These are phyloP conservation scores for Hansenula anomala DNA, from an alignment of 1,139 yeast genomes.

Conservation along the genomic window DNA sequence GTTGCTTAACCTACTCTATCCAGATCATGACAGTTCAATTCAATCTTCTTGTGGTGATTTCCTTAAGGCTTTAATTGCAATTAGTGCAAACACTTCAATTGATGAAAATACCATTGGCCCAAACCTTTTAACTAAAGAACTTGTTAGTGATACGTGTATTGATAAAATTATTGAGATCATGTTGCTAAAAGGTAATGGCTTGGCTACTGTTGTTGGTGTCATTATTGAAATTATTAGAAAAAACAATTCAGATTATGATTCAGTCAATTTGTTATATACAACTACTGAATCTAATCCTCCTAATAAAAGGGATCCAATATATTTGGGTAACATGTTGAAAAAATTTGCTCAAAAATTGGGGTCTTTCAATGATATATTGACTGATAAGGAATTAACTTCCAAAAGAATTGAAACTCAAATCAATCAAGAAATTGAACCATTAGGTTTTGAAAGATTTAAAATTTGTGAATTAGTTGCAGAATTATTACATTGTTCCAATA, in stretches of 20 bases:
- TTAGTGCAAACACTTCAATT: slow-evolving; percentile 73
- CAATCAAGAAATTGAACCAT: slow-evolving; percentile 63
- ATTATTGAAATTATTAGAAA: slow-evolving; percentile 92
- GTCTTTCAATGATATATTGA: slow-evolving; percentile 47
- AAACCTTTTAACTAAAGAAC: slow-evolving; percentile 81
- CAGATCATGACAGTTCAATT: slow-evolving; percentile 49
- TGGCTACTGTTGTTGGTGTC: slow-evolving; percentile 92
- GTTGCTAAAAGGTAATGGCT: slow-evolving; percentile 71
- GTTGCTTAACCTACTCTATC: slow-evolving; percentile 44
- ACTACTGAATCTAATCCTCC: slow-evolving; percentile 88
- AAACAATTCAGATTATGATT: slow-evolving; percentile 93
- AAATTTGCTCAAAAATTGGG: slow-evolving; percentile 26
- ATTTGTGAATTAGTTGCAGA: slow-evolving; percentile 96
- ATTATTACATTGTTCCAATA: slow-evolving; percentile 90
- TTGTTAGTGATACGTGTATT: slow-evolving; percentile 69
- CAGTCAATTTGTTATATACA: slow-evolving; percentile 77
- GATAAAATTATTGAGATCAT: slow-evolving; percentile 63
- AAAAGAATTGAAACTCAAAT: slow-evolving; percentile 20
- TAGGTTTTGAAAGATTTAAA: slow-evolving; percentile 94
- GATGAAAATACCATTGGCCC: slow-evolving; percentile 91
- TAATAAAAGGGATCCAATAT: slow-evolving; percentile 76
- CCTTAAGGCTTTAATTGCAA: slow-evolving; percentile 85
- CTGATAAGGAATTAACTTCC: slow-evolving; percentile 16
- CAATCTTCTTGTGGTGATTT: slow-evolving; percentile 97
- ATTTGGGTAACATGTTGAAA: slow-evolving; percentile 32